Percentiles rank a stretch among this genome's conserved stretches.
These are phyloP conservation scores for Jackrogersella multiformis DNA, from an alignment of 495 filamentous ascomycete species.

Conservation along the genomic window DNA sequence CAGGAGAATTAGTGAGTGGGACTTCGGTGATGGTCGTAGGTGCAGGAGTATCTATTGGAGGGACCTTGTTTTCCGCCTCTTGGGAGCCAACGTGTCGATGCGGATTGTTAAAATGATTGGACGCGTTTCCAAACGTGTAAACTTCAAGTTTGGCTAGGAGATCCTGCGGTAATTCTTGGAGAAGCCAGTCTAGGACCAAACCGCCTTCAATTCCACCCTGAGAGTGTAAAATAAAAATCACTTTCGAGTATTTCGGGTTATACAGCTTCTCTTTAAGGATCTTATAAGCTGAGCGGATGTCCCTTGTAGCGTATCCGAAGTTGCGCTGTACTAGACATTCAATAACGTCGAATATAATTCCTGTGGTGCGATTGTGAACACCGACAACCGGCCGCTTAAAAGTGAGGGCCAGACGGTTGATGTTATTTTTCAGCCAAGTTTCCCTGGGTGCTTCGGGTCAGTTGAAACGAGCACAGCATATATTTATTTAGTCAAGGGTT, in stretches of 20 bases:
- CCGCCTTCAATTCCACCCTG: conserved; percentile 84
- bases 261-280: conserved; percentile 68
- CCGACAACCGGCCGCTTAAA: conserved; percentile 79
- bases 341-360: conserved; percentile 77
- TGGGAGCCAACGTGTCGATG: conserved; percentile 54
- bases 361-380: conserved; percentile 83
- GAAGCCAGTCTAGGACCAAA: conserved; percentile 79
- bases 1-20: conserved; percentile 40
- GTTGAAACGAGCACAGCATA: conserved; percentile 8
- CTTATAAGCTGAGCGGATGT: conserved; percentile 67
- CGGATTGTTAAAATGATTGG: conserved; percentile 91
- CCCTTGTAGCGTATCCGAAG: conserved; percentile 75
- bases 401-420: conserved; percentile 75
- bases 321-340: conserved; percentile 81
- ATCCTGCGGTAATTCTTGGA: conserved; percentile 76
- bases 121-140: conserved; percentile 86
- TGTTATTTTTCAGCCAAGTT: conserved; percentile 71
- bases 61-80: conserved; percentile 37
- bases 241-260: conserved; percentile 68
- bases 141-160: conserved; percentile 76
- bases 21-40: conserved; percentile 28
- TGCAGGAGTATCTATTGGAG: conserved; percentile 7
- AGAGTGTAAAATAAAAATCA: conserved; percentile 81
- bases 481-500: conserved; percentile 14
- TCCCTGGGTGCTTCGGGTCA: conserved; percentile 45